Evolutionary conservation across 2,329 filamentous ascomycete species (phyloP).

Genomic region (Parafenestella ontariensis): DNA sequence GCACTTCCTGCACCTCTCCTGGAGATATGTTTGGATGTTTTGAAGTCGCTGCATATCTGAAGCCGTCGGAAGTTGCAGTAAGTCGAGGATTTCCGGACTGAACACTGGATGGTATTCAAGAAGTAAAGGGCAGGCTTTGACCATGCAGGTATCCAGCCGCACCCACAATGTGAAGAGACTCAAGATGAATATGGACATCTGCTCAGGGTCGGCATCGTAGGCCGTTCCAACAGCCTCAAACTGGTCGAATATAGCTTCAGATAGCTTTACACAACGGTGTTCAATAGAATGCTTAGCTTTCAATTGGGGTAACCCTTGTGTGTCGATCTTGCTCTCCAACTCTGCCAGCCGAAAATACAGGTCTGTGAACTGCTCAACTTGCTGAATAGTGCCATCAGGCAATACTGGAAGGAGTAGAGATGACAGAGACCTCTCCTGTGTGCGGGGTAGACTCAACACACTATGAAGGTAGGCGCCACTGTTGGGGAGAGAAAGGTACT

Average conservation of each 20-base stretch:
- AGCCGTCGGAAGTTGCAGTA: conserved; percentile 57
- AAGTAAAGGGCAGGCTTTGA: conserved; percentile 55
- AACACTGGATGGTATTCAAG: conserved; percentile 60
- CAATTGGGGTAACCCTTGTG: conserved; percentile 12
- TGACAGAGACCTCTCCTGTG: conserved; percentile 2
- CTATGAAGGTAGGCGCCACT: conserved; percentile 21
- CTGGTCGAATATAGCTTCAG: conserved; percentile 47
- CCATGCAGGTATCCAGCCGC: conserved; percentile 58
- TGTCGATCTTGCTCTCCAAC: conserved; percentile 24
- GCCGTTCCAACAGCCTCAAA: conserved; percentile 41
- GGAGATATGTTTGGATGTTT: conserved; percentile 58
- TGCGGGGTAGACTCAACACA: conserved; percentile 13
- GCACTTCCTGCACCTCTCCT: conserved; percentile 39
- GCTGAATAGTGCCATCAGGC: conserved; percentile 14
- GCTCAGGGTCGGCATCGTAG: conserved; percentile 56
- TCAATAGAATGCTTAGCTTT: conserved; percentile 13
- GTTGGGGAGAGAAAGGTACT: conserved; percentile 26
- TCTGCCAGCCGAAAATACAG: conserved; percentile 29
- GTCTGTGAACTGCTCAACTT: conserved; percentile 21
- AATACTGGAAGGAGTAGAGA: conserved; percentile 12
- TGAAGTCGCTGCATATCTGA: conserved; percentile 60
- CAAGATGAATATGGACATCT: conserved; percentile 61
- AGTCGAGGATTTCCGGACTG: conserved; percentile 57
- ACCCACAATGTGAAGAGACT: conserved; percentile 64
- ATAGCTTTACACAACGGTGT: conserved; percentile 45